Evolutionary conservation across 352 stramenopile genomes (phyloP).

Genomic region (Phytophthora uliginosa): DNA sequence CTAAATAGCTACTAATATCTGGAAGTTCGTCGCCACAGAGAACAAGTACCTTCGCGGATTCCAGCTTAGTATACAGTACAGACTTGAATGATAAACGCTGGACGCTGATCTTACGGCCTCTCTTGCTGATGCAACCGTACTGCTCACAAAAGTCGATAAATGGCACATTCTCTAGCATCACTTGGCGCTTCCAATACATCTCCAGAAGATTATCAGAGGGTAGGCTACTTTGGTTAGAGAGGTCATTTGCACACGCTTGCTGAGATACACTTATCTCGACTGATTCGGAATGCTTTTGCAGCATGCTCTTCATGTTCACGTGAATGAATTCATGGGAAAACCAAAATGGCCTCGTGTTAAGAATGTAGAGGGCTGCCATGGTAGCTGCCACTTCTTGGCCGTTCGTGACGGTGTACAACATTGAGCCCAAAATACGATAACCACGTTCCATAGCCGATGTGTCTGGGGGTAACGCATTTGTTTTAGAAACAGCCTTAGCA

Average conservation of each 20-base stretch:
- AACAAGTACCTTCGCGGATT: not conserved
- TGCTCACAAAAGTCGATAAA: conserved; percentile 29
- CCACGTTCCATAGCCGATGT: not conserved
- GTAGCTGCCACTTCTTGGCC: not conserved
- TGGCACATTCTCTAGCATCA: not conserved
- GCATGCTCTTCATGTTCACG: not conserved
- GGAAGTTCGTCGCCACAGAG: not conserved
- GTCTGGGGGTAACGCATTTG: not conserved
- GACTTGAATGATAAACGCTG: not conserved
- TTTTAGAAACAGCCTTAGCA: not conserved
- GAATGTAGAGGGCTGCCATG: not conserved
- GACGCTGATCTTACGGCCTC: no score
- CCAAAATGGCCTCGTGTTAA: not conserved
- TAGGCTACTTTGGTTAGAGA: no score
- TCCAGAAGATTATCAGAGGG: conserved; percentile 3
- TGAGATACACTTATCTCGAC: not conserved
- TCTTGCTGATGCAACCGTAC: conserved; percentile 1
- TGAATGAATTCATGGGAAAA: not conserved
- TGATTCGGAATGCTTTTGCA: not conserved
- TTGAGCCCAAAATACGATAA: not conserved
- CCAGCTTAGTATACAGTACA: not conserved
- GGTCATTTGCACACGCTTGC: no score
- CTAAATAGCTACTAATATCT: not conserved
- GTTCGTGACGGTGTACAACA: not conserved
- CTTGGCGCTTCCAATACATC: conserved; percentile 16